Conservation (phyloP, 495 filamentous ascomycete species). For the Penicillium samsonianum region DNA sequence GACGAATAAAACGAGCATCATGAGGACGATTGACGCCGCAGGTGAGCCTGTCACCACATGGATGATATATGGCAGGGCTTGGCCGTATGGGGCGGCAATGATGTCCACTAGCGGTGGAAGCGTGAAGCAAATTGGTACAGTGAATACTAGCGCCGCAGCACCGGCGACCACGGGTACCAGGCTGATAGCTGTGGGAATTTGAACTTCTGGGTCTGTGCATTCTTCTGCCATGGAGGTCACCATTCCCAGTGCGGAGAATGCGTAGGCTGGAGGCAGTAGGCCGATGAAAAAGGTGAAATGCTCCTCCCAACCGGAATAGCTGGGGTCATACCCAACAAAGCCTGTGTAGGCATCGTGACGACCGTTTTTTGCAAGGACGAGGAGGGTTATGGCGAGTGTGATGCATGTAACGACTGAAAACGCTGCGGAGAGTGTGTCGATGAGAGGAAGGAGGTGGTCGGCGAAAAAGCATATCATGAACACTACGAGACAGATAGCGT, state of each 20-base stretch:
- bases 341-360: slow-evolving; percentile 51
- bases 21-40: slow-evolving; percentile 61
- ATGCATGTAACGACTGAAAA: slow-evolving; percentile 27
- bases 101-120: slow-evolving; percentile 56
- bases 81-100: slow-evolving; percentile 47
- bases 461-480: slow-evolving; percentile 52
- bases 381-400: slow-evolving; percentile 41
- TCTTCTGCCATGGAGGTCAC: slow-evolving; percentile 56
- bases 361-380: slow-evolving; percentile 50
- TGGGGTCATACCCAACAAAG: slow-evolving; percentile 54
- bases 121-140: slow-evolving; percentile 60
- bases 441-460: slow-evolving; percentile 51
- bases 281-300: slow-evolving; percentile 57
- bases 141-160: slow-evolving; percentile 57
- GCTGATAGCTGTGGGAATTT: slow-evolving; percentile 62
- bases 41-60: slow-evolving; percentile 22
- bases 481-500: slow-evolving; percentile 52
- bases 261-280: slow-evolving; percentile 52
- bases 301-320: slow-evolving; percentile 51
- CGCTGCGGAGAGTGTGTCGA: slow-evolving; percentile 41
- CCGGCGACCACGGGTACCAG: slow-evolving; percentile 40
- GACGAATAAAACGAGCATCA: slow-evolving; percentile 65
- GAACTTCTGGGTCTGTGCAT: slow-evolving; percentile 46
- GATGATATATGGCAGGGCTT: slow-evolving; percentile 23
- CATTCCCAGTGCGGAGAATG: slow-evolving; percentile 54